A percentile compares a stretch with the other conserved stretches of the same genome.
Evolutionary conservation across 768 basidiomycete species (phyloP).

Genomic region (Termitomyces sp.): DNA sequence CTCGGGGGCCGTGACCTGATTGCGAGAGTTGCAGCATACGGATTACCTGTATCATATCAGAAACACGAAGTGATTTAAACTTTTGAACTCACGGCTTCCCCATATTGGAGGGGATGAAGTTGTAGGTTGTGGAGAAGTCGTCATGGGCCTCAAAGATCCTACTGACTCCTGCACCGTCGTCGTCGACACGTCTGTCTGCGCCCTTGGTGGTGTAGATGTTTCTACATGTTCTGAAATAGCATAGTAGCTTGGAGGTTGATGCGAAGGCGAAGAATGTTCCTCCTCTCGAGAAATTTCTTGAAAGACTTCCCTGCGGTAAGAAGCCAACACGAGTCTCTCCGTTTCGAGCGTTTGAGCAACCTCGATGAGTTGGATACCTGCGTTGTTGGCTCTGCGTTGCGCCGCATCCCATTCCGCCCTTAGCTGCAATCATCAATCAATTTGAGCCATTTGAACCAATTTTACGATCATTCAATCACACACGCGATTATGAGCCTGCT

Average conservation of each 20-base stretch:
- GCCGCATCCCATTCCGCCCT: constrained; percentile 28
- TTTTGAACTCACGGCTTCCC: constrained; percentile 28
- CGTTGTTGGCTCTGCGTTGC: constrained; percentile 24
- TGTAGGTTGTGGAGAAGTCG: not conserved
- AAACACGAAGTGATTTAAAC: not conserved
- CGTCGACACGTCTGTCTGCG: not conserved
- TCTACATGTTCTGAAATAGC: constrained; percentile 4
- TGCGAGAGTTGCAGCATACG: constrained; percentile 18
- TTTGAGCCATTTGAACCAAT: not conserved
- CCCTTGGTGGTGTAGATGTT: not conserved
- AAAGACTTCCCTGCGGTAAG: constrained; percentile 31
- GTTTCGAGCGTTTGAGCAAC: constrained; percentile 24
- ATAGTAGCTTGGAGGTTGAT: constrained; percentile 28
- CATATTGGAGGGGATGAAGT: constrained; percentile 11
- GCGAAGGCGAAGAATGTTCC: constrained; percentile 4
- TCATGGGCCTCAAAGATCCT: not conserved
- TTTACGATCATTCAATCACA: constrained; percentile 1
- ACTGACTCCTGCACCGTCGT: not conserved
- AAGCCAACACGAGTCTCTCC: constrained; percentile 23
- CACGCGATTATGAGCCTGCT: constrained; percentile 31
- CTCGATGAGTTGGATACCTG: constrained; percentile 23
- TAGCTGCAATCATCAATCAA: constrained; percentile 20
- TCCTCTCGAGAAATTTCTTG: constrained; percentile 23
- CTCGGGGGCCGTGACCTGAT: not conserved
- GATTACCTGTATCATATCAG: constrained; percentile 11